phyloP scores from a whole-genome alignment of 1,139 yeast species.

The Kodamaea sp. region DNA sequence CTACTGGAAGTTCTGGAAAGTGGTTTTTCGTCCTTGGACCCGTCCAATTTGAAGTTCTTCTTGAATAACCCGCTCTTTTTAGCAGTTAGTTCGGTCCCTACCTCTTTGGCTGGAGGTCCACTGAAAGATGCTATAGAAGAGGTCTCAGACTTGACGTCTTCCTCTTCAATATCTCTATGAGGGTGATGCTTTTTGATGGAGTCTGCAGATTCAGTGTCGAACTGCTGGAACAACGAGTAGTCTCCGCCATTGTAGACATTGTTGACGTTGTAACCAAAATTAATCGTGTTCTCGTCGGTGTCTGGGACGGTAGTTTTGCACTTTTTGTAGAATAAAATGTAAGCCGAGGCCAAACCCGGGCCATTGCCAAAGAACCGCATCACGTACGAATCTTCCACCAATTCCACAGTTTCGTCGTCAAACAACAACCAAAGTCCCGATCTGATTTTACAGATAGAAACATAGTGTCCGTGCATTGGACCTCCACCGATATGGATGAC shows the following conservation, averaged over 20 bases:
- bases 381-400: constrained; percentile 82
- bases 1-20: constrained; percentile 10
- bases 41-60: constrained; percentile 33
- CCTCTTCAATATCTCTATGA: constrained; percentile 11
- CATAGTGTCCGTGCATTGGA: constrained; percentile 96
- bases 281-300: constrained; percentile 26
- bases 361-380: constrained; percentile 87
- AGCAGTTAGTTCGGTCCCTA: constrained; percentile 5
- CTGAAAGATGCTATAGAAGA: constrained; percentile 10
- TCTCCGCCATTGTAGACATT: constrained; percentile 33
- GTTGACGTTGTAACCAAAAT: constrained; percentile 38
- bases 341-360: constrained; percentile 89
- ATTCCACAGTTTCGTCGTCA: constrained; percentile 94
- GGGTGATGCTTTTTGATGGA: constrained; percentile 12
- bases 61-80: constrained; percentile 26
- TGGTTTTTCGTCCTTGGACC: constrained; percentile 11
- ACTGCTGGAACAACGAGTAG: constrained; percentile 12
- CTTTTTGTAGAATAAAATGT: constrained; percentile 70
- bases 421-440: constrained; percentile 85
- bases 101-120: constrained; percentile 4
- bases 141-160: constrained; percentile 12
- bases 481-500: constrained; percentile 97
- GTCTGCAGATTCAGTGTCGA: constrained; percentile 9
- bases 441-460: constrained; percentile 78
- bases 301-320: constrained; percentile 23